Base-by-base conservation (phyloP, 1,284 basidiomycete species). In the Leccinum pachyderme region DNA sequence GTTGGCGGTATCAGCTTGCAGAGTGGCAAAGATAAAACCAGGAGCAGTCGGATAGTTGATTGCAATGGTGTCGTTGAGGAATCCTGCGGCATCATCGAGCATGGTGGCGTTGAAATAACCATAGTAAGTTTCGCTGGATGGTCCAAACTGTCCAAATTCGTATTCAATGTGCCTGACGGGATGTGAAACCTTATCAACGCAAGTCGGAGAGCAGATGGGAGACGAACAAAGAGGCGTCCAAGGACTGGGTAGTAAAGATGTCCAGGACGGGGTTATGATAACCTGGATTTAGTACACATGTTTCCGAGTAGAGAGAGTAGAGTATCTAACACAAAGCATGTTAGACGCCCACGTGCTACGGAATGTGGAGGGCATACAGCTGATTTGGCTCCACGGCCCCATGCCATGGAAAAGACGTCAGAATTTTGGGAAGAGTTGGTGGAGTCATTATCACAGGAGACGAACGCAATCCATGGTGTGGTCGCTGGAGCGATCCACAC, bases 381-480 rank as follows among this genome's bases (percentile, higher is more conserved):
- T 44, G 88, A 87, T 27, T 84, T 81, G 0, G 93, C 93, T 5
- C 93, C 93, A 54, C 82, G 76, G 61, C 88, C 83, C 44, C 81
- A 75, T 11, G 90, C 91, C 39, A 91, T 75, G 0, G 89, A 91
- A 70, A 95, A 93, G 51, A 94, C 82, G 69, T 95, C 92, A 48
- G 73, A 65, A 4, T 79, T 75, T 60, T 76, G 66, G 1, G 81
- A 81, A 7, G 81, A 76, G 58, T 80, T 72, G 5, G 89, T 90
- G 25, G 84, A 80, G 68, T 93, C 92, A 52, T 68, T 66, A 65
- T 94, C 92, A 69, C 93, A 95, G 11, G 83, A 82, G 47, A 95
- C 82, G 62, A 93, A 81, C 5, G 93, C 93, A 59, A 95, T 90
- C 91, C 92, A 95, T 7, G 93, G 92, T 0, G 92, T 91, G 2